These are phyloP conservation scores for Aureobasidium mangrovei DNA, from an alignment of 2,329 filamentous ascomycete species.

Conservation along the genomic window DNA sequence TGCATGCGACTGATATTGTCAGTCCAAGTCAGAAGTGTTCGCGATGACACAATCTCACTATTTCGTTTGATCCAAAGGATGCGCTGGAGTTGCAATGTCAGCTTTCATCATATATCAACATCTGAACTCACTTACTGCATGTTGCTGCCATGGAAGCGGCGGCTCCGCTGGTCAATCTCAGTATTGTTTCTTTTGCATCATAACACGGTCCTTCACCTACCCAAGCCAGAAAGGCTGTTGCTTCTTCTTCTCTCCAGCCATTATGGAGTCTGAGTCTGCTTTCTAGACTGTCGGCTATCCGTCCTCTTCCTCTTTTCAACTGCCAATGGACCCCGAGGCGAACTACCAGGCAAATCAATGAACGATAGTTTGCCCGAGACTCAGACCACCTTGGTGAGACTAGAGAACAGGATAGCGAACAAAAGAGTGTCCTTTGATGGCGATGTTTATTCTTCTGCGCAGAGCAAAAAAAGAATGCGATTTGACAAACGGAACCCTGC, in stretches of 20 bases:
- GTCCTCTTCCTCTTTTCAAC: background rate
- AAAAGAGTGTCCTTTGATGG: too few species aligned
- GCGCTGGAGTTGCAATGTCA: background rate
- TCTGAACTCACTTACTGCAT: conserved; percentile 1
- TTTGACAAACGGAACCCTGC: too few species aligned
- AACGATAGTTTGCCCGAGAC: too few species aligned
- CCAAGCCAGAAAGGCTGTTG: conserved; percentile 13
- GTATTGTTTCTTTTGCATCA: background rate
- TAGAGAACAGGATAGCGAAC: too few species aligned
- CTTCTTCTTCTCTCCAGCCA: conserved; percentile 12
- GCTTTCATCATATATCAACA: too few species aligned
- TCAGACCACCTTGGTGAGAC: too few species aligned
- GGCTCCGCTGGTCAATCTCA: conserved; percentile 2
- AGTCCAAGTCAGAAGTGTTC: background rate
- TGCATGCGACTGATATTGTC: conserved; percentile 5
- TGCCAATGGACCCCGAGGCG: too few species aligned
- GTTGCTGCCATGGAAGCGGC: conserved; percentile 13
- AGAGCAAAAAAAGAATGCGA: too few species aligned
- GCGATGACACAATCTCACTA: background rate
- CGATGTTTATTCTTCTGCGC: too few species aligned
- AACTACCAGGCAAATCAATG: too few species aligned
- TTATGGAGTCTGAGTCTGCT: background rate
- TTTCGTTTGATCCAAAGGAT: conserved; percentile 12
- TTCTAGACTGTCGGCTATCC: background rate
- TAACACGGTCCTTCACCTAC: background rate